Evolutionary conservation across 345 rosid genomes (phyloP).

Genomic region (Mangifera indica): DNA sequence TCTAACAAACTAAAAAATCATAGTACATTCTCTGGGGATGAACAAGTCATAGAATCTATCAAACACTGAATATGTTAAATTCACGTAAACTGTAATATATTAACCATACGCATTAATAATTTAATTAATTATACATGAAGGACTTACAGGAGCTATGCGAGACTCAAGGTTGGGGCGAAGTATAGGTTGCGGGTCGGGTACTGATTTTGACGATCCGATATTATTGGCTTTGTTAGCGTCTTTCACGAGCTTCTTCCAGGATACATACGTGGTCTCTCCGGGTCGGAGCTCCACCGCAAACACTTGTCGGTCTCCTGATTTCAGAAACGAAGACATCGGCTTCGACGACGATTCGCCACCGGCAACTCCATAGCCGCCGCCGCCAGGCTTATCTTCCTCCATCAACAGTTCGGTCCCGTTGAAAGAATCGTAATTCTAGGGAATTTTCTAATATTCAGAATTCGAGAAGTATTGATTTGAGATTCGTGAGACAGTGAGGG

Average conservation of each 20-base stretch:
- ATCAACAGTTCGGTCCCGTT: slow-evolving; percentile 24
- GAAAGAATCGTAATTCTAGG: slow-evolving; percentile 14
- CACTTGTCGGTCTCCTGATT: slow-evolving; percentile 67
- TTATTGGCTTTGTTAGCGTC: slow-evolving; percentile 50
- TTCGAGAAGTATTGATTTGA: slow-evolving; percentile 15
- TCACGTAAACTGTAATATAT: background rate
- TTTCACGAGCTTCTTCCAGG: slow-evolving; percentile 84
- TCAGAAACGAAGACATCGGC: slow-evolving; percentile 43
- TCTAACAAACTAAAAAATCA: background rate
- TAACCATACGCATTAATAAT: background rate
- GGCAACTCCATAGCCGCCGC: slow-evolving; percentile 35
- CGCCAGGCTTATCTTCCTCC: slow-evolving; percentile 34
- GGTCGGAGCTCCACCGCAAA: slow-evolving; percentile 74
- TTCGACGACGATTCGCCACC: slow-evolving; percentile 44
- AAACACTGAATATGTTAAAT: background rate
- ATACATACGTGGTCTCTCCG: slow-evolving; percentile 77
- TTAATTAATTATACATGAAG: background rate
- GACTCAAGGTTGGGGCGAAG: slow-evolving; percentile 58
- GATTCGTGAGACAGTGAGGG: slow-evolving; percentile 16
- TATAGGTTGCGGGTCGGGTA: slow-evolving; percentile 44
- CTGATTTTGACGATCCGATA: slow-evolving; percentile 25
- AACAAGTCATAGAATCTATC: background rate
- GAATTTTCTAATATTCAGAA: slow-evolving; percentile 21
- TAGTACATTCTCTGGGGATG: background rate
- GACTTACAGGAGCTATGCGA: slow-evolving; percentile 51